Base-by-base conservation (phyloP, 495 filamentous ascomycete genomes). In the Aspergillus diversus region DNA sequence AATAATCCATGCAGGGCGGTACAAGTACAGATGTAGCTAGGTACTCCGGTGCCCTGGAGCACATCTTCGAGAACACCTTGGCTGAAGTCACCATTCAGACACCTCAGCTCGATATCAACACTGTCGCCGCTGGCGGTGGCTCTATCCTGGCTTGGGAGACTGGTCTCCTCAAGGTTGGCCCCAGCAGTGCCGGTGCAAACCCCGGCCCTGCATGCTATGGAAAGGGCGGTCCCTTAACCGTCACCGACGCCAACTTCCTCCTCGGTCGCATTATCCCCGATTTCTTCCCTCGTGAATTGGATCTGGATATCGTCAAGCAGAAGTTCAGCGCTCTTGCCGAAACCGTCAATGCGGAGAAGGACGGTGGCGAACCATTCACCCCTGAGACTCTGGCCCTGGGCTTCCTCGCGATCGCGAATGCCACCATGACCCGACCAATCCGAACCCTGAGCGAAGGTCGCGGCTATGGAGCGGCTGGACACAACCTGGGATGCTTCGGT, bases 381-480 rank as follows among this genome's bases (percentile, higher is more conserved):
- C 69, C 88, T 1, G 93, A 96, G 64, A 92, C 96, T 68, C 89
- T 96, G 15, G 93, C 93, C 0, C 65, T 76, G 13, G 79, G 79
- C 0, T 97, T 97, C 75, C 84, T 97, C 65, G 90, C 92, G 47
- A 92, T 99, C 58, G 94, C 95, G 4, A 97, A 99, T 64, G 94
- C 97, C 77, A 89, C 92, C 17, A 98, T 99, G 95, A 92, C 90
- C 3, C 80, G 95, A 50, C 95, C 95, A 0, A 99, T 99, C 65
- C 82, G 95, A 42, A 92, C 90, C 35, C 80, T 97, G 65, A 99
- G 94, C 5, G 94, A 99, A 75, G 93, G 92, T 17, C 92, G 93
- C 73, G 95, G 95, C 1, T 89, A 97, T 69, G 92, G 97, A 72
- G 94, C 93, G 3, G 92, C 91, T 4, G 90, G 89, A 67, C 95